Percentiles rank a stretch among this genome's conserved stretches.
These are phyloP conservation scores for Entoloma clypeatum DNA, from an alignment of 1,284 basidiomycete genomes.

Conservation along the genomic window DNA sequence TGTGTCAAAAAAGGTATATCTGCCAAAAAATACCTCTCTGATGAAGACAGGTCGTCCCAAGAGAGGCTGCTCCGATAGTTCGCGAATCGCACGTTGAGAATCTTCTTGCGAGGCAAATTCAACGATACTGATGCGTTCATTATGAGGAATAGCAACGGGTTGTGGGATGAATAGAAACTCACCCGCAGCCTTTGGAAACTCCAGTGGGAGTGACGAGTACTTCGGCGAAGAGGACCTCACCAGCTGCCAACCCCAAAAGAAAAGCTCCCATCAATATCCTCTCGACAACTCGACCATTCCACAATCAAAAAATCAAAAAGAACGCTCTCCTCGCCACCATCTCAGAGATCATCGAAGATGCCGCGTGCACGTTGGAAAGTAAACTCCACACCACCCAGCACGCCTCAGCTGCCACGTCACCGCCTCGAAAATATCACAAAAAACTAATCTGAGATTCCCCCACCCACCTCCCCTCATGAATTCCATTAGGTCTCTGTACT, in stretches of 20 bases:
- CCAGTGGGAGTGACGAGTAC: conserved; percentile 95
- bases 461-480: conserved; percentile 99
- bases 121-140: conserved; percentile 65
- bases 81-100: conserved; percentile 79
- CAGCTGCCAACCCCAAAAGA: conserved; percentile 81
- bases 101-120: conserved; percentile 87
- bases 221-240: conserved; percentile 98
- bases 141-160: conserved; percentile 5
- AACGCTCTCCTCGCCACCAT: conserved; percentile 33
- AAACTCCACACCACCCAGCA: conserved; percentile 28
- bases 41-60: conserved; percentile 94
- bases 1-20: neutral
- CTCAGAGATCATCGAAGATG: conserved; percentile 30
- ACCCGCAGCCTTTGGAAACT: conserved; percentile 98
- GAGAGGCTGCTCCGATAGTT: conserved; percentile 83
- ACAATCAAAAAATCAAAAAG: conserved; percentile 52
- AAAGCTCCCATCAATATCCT: conserved; percentile 87
- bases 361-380: conserved; percentile 22
- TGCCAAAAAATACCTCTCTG: conserved; percentile 67
- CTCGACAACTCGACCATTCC: conserved; percentile 63
- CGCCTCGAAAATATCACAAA: conserved; percentile 32
- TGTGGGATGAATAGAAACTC: conserved; percentile 34
- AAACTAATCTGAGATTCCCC: conserved; percentile 62
- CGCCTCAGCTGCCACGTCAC: conserved; percentile 19
- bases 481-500: conserved; percentile 96